Base-by-base conservation (phyloP, 768 basidiomycete species). In the Harrya chromipes region DNA sequence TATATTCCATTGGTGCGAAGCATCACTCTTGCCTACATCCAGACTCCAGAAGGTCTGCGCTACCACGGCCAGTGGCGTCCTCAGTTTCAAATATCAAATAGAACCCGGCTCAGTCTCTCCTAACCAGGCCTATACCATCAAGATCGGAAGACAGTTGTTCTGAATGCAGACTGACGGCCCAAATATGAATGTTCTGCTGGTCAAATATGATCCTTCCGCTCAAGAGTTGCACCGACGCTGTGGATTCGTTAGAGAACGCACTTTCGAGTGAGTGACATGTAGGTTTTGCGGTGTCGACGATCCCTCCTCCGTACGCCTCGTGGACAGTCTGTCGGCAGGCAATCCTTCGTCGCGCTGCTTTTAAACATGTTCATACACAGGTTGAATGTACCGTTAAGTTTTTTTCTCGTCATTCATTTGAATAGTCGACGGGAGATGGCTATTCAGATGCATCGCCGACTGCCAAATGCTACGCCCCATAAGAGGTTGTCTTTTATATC, bases 31-130 rank as follows among this genome's bases (percentile, higher is more conserved):
- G 23, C 17, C 8, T 19, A 35, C 23, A 19, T 38, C 44, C n/a
- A 31, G 43, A 53, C 43, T 41, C 44, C n/a, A 17, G 43, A 53
- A 46, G 20, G 29, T 53, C 40, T 14, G 12, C 29, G 29, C 13
- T 19, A 23, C 31, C 24, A 27, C 42, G 33, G 26, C 39, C 41
- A 40, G 35, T 54, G 44, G 52, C 42, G 45, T 38, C 26, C 20
- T 21, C 38, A 26, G 26, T 14, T 34, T 39, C 29, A 23, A 21
- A 29, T 24, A 20, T 26, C 26, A 26, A 26, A 26, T 26, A 16
- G 29, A 27, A n/a, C 33, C 19, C 29, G 11, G 12, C 29, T 29
- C 12, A 3, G 29, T 29, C 29, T 29, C 29, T 11, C 29, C 29
- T 29, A 29, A 12, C 12, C 29, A 12, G 29, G 29, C 10, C 29